Base-by-base conservation (phyloP, 1,139 yeast genomes). In the Maudiozyma humilis region DNA sequence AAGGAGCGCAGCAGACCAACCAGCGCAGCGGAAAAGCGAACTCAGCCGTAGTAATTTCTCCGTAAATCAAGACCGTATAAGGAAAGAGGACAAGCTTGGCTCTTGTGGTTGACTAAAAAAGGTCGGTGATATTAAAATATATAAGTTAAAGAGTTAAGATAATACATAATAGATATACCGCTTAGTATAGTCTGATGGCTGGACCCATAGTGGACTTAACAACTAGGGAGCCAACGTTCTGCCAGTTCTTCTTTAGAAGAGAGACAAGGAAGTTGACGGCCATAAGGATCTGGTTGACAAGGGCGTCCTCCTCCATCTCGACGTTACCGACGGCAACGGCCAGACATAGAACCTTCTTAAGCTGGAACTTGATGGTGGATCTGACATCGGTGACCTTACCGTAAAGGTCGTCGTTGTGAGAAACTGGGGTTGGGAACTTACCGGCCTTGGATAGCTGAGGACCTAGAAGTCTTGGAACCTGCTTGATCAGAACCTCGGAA, bases 391-490 rank as follows among this genome's bases (percentile, higher is more conserved):
- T 82, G 67, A 93, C 93, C 87, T 91, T 91, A 62, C 79, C 70
- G 82, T 86, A 85, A 71, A 93, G 82, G 74, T 93, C 98, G 72
- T 93, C 99, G 73, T 86, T 79, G 85, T 91, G 98, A 57, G 98
- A 91, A 66, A 93, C 97, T 75, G 99, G 98, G 72, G 98, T 89
- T 75, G 99, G 99, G 95, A 93, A 93, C 89, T 93, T 93, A 85
- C 98, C 98, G 71, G 97, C 98, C 87, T 93, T 93, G 64, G 98
- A 93, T 72, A 93, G 89, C 75, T 93, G 96, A 73, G 99, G 99
- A 78, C 99, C 99, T 71, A 93, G 83, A 71, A 93, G 83, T 83
- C 99, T 93, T 76, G 99, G 99, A 71, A 93, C 95, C 79, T 93
- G 98, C 82, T 91, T 91, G 72, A 93, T 93, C 75, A 93, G 86